Percentiles rank a stretch among this genome's conserved stretches.
Evolutionary conservation across 805 yeast genomes (phyloP).

Genomic region (Kuraishia cidri): DNA sequence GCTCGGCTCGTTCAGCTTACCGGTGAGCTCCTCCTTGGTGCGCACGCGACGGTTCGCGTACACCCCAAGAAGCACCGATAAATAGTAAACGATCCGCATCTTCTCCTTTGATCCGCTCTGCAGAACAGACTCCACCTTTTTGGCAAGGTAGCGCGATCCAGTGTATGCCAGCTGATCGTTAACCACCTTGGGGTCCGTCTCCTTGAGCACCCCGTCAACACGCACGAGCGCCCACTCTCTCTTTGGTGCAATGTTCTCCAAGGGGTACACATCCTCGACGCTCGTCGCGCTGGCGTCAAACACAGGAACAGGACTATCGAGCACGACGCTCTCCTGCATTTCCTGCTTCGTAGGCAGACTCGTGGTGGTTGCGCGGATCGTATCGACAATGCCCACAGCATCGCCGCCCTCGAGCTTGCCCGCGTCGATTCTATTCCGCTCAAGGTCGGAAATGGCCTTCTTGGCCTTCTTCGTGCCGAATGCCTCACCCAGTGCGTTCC

Average conservation of each 20-base stretch:
- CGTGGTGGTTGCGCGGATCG: conserved; percentile 60
- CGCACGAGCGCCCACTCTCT: conserved; percentile 57
- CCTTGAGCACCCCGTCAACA: conserved; percentile 52
- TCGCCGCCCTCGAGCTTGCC: conserved; percentile 58
- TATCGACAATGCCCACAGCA: conserved; percentile 76
- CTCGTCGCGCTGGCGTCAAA: conserved; percentile 72
- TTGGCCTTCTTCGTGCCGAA: conserved; percentile 97
- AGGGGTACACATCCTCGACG: conserved; percentile 77
- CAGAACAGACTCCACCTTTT: conserved; percentile 30
- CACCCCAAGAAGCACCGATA: conserved; percentile 72
- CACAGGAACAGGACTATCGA: conserved; percentile 78
- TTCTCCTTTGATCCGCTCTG: conserved; percentile 33
- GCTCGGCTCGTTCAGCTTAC: conserved; percentile 62
- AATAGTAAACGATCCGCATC: conserved; percentile 67
- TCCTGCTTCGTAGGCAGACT: conserved; percentile 66
- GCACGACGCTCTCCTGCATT: conserved; percentile 44
- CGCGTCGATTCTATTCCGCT: conserved; percentile 80
- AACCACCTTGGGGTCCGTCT: conserved; percentile 37
- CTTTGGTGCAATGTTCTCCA: conserved; percentile 60
- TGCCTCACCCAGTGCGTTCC: conserved; percentile 87
- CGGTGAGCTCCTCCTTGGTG: conserved; percentile 49
- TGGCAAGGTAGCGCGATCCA: conserved; percentile 43
- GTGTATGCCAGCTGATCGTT: conserved; percentile 53
- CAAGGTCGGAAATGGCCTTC: conserved; percentile 74
- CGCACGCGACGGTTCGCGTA: conserved; percentile 63